Evolutionary conservation across 176 grass and related monocot species (phyloP), one percentile per base, ranked within the genome.

Genomic region (Chrysopogon serrulatus): DNA sequence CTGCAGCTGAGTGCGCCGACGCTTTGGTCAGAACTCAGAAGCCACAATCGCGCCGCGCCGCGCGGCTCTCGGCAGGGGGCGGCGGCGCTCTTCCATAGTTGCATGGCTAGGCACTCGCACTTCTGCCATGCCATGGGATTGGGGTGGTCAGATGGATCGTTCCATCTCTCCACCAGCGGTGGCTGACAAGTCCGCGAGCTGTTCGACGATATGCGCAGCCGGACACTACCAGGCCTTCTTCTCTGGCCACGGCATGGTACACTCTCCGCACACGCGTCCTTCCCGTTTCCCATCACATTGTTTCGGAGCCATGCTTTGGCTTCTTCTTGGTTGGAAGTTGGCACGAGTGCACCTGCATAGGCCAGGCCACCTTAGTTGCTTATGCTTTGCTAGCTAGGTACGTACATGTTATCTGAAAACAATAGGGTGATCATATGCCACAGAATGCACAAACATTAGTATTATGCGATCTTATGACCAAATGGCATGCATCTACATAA

Each of bases 171-270:
- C 35, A 18, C 17, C 17, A 1, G 10, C 26, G 36, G 49, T 11
- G 27, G 24, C 34, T 0, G 5, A 30, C 5, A 39, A 14, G 48
- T 15, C 51, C 15, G 6, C 51, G 7, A 45, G 6, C 17, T 51
- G 68, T 73, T 64, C 57, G 68, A 80, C n/a, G 33, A 65, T 73
- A 86, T 65, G 84, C 42, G 54, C 15, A 17, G 8, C 68, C 7
- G 16, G 35, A 4, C 41, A n/a, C 64, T 4, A 11, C 2, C 6
- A 5, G 30, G 68, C 11, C 31, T 40, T 76, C 71, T 76, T 18
- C 42, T 34, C 60, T 26, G 11, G 28, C 6, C 6, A n/a, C 11
- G 33, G 43, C 24, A 1, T 2, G 41, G 41, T 65, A 51, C 32
- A 6, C 34, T 27, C 64, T 32, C 45, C 15, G 28, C 27, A 19